Conservation (phyloP, 208 protist genomes). For the Zelonia costaricensis region DNA sequence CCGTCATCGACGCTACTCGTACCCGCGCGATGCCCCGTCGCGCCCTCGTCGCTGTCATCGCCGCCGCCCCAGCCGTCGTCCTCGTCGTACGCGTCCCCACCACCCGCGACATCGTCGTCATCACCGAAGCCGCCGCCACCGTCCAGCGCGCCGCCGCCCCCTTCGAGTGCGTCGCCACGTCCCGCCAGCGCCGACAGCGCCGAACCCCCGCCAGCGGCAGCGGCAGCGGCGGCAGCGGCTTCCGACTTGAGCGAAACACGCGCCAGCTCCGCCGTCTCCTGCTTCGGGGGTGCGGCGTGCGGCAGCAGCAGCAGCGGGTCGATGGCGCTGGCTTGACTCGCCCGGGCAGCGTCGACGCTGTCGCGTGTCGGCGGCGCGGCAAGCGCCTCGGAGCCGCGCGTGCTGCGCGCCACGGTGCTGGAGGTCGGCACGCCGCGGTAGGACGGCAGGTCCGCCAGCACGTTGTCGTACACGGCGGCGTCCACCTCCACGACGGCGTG, state of each 20-base stretch:
- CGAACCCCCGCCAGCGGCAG: neutral
- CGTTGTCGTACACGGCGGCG: slow-evolving; percentile 25
- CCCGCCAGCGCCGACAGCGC: neutral
- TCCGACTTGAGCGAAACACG: neutral
- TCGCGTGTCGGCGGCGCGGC: slow-evolving; percentile 7
- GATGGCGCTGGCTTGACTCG: slow-evolving; percentile 17
- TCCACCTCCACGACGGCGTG: slow-evolving; percentile 26
- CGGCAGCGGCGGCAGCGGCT: neutral
- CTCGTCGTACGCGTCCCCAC: neutral
- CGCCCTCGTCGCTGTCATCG: neutral
- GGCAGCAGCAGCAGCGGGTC: slow-evolving; percentile 54
- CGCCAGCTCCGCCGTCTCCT: neutral
- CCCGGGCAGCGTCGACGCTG: slow-evolving; percentile 9
- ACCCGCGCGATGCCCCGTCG: too few relatives aligned
- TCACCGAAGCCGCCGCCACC: slow-evolving; percentile 25
- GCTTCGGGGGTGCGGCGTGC: slow-evolving; percentile 19
- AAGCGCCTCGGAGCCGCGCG: slow-evolving; percentile 7
- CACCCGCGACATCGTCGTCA: slow-evolving; percentile 3
- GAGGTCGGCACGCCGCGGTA: slow-evolving; percentile 8
- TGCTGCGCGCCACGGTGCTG: neutral
- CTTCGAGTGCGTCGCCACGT: slow-evolving; percentile 12
- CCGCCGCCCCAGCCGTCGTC: slow-evolving; percentile 1
- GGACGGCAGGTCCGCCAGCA: slow-evolving; percentile 10
- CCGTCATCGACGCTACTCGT: slow-evolving; percentile 11
- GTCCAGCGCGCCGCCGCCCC: slow-evolving; percentile 10